Conservation (phyloP, 208 protist species). For the Leishmania tarentolae region DNA sequence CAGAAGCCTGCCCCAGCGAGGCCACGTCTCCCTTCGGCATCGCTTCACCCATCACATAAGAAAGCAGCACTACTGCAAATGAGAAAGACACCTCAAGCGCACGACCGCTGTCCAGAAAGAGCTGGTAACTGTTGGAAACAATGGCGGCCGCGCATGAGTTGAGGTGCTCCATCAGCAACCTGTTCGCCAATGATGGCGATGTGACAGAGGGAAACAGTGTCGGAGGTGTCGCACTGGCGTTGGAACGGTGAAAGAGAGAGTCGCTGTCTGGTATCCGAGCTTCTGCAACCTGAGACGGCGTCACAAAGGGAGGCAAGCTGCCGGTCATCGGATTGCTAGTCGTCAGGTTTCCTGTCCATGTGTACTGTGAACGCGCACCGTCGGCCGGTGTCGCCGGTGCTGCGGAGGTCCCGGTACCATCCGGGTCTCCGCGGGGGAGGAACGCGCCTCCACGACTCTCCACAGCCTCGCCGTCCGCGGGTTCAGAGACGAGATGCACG, state of each 20-base stretch:
- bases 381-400: not conserved
- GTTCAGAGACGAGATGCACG: not conserved
- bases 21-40: conserved; percentile 9
- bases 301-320: conserved; percentile 16
- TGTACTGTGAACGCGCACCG: not conserved
- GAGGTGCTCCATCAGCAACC: conserved; percentile 23
- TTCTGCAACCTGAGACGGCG: conserved; percentile 3
- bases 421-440: conserved; percentile 11
- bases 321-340: not conserved
- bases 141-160: conserved; percentile 16
- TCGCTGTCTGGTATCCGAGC: conserved; percentile 4
- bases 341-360: not conserved
- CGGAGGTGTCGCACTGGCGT: not conserved
- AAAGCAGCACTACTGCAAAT: conserved; percentile 28
- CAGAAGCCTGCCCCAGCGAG: not conserved
- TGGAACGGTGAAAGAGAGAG: not conserved
- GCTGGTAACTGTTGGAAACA: conserved; percentile 12
- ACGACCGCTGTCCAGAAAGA: conserved; percentile 20
- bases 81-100: conserved; percentile 34
- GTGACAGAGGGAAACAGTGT: conserved; percentile 16
- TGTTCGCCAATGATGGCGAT: conserved; percentile 9
- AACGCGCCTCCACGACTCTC: not conserved
- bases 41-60: conserved; percentile 31
- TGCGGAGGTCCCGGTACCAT: not conserved
- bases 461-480: conserved; percentile 4